Evolutionary conservation across 768 basidiomycete species (phyloP).

Genomic region (Naganishia onofrii): DNA sequence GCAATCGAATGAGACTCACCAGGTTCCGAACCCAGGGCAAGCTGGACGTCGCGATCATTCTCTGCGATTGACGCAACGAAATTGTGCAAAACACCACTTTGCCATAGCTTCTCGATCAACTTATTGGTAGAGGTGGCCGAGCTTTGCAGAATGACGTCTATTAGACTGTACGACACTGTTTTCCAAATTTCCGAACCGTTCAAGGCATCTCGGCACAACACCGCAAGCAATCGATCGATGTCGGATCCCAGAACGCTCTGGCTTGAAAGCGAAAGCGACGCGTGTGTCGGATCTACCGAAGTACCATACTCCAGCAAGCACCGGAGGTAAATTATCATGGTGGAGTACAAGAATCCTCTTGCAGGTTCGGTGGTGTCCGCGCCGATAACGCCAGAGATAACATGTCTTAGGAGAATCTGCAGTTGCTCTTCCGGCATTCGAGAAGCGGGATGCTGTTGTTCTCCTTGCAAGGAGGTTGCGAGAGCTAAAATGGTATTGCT

Average conservation of each 20-base stretch:
- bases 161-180: slow-evolving; percentile 28
- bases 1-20: background rate
- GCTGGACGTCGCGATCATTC: slow-evolving; percentile 21
- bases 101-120: slow-evolving; percentile 12
- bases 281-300: background rate
- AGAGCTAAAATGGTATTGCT: slow-evolving; percentile 11
- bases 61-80: slow-evolving; percentile 23
- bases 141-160: slow-evolving; percentile 19
- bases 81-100: slow-evolving; percentile 27
- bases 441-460: background rate
- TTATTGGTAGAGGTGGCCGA: background rate
- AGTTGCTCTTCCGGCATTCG: slow-evolving; percentile 21
- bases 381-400: slow-evolving; percentile 11
- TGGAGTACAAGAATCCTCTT: slow-evolving; percentile 26
- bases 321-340: slow-evolving; percentile 24
- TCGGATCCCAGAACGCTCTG: slow-evolving; percentile 14
- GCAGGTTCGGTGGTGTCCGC: slow-evolving; percentile 25
- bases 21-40: slow-evolving; percentile 16
- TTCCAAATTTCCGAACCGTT: slow-evolving; percentile 30
- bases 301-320: background rate
- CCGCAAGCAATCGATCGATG: slow-evolving; percentile 21
- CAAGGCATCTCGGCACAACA: slow-evolving; percentile 29
- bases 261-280: slow-evolving; percentile 7
- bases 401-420: slow-evolving; percentile 8
- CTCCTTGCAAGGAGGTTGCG: slow-evolving; percentile 8